Evolutionary conservation across 129 eudicot genomes (phyloP).

Genomic region (Ambrosia artemisiifolia): DNA sequence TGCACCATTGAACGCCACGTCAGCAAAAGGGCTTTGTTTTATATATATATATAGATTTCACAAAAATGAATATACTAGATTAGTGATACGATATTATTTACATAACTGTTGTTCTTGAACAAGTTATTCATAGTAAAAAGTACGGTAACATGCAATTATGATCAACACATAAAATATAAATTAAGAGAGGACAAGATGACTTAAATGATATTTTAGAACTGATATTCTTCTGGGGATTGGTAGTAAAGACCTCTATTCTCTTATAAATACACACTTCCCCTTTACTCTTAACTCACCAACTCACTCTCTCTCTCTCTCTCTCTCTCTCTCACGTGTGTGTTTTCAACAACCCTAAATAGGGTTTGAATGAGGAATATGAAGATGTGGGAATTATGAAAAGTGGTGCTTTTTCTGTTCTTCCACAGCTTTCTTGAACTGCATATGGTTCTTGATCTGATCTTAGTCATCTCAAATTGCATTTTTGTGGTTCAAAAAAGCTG

Average conservation of each 20-base stretch:
- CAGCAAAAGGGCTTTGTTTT: too few relatives aligned
- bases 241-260: slow-evolving; percentile 44
- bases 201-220: slow-evolving; percentile 28
- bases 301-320: slow-evolving; percentile 14
- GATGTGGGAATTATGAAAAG: background rate
- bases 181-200: slow-evolving; percentile 22
- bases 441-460: slow-evolving; percentile 1
- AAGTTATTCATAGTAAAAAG: background rate
- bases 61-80: too few relatives aligned
- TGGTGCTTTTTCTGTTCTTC: slow-evolving; percentile 78
- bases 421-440: slow-evolving; percentile 99
- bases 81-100: too few relatives aligned
- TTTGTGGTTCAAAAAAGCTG: slow-evolving; percentile 92
- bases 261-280: slow-evolving; percentile 47
- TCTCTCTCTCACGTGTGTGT: background rate
- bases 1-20: too few relatives aligned
- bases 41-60: too few relatives aligned
- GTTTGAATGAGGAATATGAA: slow-evolving; percentile 16
- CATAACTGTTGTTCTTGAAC: background rate
- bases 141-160: background rate
- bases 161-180: background rate
- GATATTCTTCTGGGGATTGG: slow-evolving; percentile 97
- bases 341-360: slow-evolving; percentile 50
- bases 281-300: slow-evolving; percentile 31
- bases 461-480: background rate